These are phyloP conservation scores for Zalaria sp. DNA, from an alignment of 2,329 filamentous ascomycete species.

Conservation along the genomic window DNA sequence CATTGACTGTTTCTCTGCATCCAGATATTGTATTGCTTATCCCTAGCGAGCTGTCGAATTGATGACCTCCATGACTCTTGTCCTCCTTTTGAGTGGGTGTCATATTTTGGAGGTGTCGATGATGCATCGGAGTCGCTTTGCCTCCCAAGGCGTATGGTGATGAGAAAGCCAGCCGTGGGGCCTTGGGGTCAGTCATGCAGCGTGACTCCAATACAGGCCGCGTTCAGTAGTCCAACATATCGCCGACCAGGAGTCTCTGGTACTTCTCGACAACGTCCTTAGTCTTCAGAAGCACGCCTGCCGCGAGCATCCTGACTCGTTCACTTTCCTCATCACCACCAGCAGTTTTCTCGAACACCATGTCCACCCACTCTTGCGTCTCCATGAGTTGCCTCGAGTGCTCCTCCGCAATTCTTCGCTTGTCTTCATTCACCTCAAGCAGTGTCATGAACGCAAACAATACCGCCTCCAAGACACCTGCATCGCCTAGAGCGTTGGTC, in stretches of 20 bases:
- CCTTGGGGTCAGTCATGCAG: no score
- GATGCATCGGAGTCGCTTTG: no score
- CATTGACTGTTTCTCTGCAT: no score
- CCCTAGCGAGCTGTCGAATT: no score
- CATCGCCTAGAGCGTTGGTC: constrained; percentile 28
- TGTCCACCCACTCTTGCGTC: constrained; percentile 71
- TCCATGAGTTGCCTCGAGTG: constrained; percentile 69
- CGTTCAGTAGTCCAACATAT: constrained; percentile 28
- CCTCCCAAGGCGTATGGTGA: no score
- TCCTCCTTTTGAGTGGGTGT: no score
- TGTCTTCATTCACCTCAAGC: constrained; percentile 66
- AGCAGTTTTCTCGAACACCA: constrained; percentile 48
- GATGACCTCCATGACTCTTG: no score
- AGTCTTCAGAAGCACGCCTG: constrained; percentile 62
- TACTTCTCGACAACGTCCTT: constrained; percentile 74
- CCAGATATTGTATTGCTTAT: no score
- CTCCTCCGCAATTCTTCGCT: constrained; percentile 56
- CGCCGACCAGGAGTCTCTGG: constrained; percentile 61
- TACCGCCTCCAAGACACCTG: constrained; percentile 55
- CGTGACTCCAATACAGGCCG: no score
- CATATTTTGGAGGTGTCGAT: no score
- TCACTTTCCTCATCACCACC: constrained; percentile 50
- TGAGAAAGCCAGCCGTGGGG: no score
- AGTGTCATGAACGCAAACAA: constrained; percentile 68
- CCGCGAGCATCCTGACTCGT: constrained; percentile 63